Evolutionary conservation across 176 grass and related monocot genomes (phyloP).

Genomic region (Elaeis guineensis): DNA sequence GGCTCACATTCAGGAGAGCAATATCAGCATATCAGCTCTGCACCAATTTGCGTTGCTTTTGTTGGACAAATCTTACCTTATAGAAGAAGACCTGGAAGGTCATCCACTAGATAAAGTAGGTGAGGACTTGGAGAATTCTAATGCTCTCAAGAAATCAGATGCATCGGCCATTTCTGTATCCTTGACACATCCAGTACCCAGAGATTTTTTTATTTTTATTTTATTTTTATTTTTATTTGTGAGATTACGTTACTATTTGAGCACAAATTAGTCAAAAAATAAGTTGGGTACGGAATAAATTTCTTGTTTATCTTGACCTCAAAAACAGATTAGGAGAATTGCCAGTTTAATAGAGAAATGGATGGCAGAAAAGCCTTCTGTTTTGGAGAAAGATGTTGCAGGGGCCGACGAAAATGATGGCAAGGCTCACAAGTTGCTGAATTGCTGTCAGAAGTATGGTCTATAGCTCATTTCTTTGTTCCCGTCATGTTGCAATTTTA

Average conservation of each 20-base stretch:
- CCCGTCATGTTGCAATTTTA: too few relatives aligned
- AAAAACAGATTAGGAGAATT: constrained; percentile 44
- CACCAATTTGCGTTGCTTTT: constrained; percentile 41
- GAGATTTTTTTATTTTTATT: neutral
- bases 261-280: too few relatives aligned
- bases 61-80: constrained; percentile 42
- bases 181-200: constrained; percentile 11
- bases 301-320: constrained; percentile 27
- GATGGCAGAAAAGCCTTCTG: constrained; percentile 31
- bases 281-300: too few relatives aligned
- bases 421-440: constrained; percentile 39
- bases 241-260: too few relatives aligned
- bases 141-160: constrained; percentile 29
- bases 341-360: constrained; percentile 55
- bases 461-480: constrained; percentile 8
- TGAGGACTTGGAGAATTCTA: constrained; percentile 13
- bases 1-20: constrained; percentile 21
- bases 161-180: constrained; percentile 58
- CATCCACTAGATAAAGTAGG: constrained; percentile 29
- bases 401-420: constrained; percentile 10
- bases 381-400: constrained; percentile 10
- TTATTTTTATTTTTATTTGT: too few relatives aligned
- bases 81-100: constrained; percentile 55
- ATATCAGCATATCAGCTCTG: constrained; percentile 21
- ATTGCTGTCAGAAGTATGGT: constrained; percentile 42